phyloP scores from a whole-genome alignment of 495 filamentous ascomycete genomes.

The Lasiosphaeris hirsuta region DNA sequence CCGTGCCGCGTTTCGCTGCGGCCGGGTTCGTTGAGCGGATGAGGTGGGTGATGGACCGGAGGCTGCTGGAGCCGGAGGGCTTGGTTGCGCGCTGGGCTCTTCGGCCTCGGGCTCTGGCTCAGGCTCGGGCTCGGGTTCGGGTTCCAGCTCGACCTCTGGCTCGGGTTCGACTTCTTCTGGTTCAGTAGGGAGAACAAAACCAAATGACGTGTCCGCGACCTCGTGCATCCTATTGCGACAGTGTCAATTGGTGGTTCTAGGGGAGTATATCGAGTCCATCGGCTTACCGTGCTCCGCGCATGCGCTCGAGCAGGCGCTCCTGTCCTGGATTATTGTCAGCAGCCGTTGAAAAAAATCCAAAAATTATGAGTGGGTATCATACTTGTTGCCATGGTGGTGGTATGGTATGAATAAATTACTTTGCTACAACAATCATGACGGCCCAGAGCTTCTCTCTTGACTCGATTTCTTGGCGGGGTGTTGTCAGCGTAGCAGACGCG shows the following conservation, averaged over 20 bases:
- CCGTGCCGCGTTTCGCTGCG: too few species aligned
- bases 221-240: constrained; percentile 34
- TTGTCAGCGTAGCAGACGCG: constrained; percentile 3
- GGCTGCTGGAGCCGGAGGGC: background rate
- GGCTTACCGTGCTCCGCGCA: constrained; percentile 47
- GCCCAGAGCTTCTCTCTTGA: background rate
- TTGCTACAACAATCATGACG: too few species aligned
- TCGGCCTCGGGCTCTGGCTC: background rate
- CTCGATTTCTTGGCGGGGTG: constrained; percentile 1
- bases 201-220: constrained; percentile 46
- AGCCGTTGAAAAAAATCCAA: background rate
- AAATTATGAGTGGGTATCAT: background rate
- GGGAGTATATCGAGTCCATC: background rate
- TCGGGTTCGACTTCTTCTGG: constrained; percentile 4
- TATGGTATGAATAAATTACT: background rate
- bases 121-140: background rate
- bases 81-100: constrained; percentile 16
- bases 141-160: too few species aligned
- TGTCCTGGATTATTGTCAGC: constrained; percentile 27
- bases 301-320: constrained; percentile 50
- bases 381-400: constrained; percentile 25
- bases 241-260: background rate
- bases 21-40: too few species aligned
- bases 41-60: too few species aligned
- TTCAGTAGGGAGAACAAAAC: constrained; percentile 39